phyloP scores from a whole-genome alignment of 306 rosid species.

The Spatholobus suberectus region DNA sequence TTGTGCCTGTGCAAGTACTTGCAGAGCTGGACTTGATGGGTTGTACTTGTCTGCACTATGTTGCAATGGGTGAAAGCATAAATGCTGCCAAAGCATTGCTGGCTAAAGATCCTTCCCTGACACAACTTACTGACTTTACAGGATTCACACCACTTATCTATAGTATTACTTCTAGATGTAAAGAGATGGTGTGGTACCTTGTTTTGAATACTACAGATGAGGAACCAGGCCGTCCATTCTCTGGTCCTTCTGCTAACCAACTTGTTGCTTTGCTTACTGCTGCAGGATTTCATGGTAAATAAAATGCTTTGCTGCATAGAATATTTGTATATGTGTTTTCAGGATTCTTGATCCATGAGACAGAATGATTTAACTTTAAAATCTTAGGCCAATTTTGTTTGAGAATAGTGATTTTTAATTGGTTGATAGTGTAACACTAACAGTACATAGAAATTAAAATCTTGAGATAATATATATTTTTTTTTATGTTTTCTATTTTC shows the following conservation, averaged over 20 bases:
- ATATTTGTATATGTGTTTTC: not conserved
- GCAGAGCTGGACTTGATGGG: slow-evolving; percentile 47
- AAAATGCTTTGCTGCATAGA: not conserved
- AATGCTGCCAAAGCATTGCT: slow-evolving; percentile 55
- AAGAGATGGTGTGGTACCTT: slow-evolving; percentile 66
- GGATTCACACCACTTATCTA: slow-evolving; percentile 55
- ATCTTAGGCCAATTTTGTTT: not conserved
- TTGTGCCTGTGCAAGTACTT: slow-evolving; percentile 39
- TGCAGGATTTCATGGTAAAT: slow-evolving; percentile 61
- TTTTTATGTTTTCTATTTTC: not conserved
- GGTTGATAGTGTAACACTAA: not conserved
- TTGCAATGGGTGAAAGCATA: slow-evolving; percentile 52
- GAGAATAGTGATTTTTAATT: not conserved
- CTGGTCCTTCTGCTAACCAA: slow-evolving; percentile 41
- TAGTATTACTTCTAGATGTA: slow-evolving; percentile 41
- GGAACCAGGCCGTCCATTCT: slow-evolving; percentile 50
- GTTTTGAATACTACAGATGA: slow-evolving; percentile 56
- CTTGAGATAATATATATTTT: not conserved
- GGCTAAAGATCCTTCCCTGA: slow-evolving; percentile 40
- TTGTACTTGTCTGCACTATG: slow-evolving; percentile 56
- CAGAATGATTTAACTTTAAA: slow-evolving; percentile 4
- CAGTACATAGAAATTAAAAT: not conserved
- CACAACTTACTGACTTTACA: slow-evolving; percentile 40
- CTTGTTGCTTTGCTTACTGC: slow-evolving; percentile 56
- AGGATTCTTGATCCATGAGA: not conserved